phyloP scores from a whole-genome alignment of 1,284 basidiomycete species.

The Coniophora puteana region DNA sequence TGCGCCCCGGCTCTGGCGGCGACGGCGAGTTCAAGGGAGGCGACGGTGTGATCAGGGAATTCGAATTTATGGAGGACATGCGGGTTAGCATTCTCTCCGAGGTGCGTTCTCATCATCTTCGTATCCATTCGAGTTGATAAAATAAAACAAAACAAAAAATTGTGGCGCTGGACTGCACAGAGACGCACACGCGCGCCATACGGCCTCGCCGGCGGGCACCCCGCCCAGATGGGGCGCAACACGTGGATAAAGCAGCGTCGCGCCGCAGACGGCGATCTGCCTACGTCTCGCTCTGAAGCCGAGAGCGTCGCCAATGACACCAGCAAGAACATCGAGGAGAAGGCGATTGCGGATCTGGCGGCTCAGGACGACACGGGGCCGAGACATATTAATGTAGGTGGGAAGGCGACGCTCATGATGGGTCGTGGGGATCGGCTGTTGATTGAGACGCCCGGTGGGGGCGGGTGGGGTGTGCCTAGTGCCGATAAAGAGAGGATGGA shows the following conservation, averaged over 20 bases:
- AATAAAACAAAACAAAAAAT: no score
- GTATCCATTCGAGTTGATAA: not conserved
- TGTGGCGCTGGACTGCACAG: slow-evolving; percentile 31
- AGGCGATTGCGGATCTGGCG: no score
- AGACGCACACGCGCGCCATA: slow-evolving; percentile 88
- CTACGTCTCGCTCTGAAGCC: no score
- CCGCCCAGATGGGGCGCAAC: slow-evolving; percentile 78
- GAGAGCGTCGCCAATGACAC: no score
- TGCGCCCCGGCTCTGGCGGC: slow-evolving; percentile 78
- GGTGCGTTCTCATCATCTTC: slow-evolving; percentile 34
- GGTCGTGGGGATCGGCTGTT: slow-evolving; percentile 79
- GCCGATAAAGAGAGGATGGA: slow-evolving; percentile 26
- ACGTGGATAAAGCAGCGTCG: slow-evolving; percentile 85
- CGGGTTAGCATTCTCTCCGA: slow-evolving; percentile 88
- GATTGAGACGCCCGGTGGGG: slow-evolving; percentile 91
- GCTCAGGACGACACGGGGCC: slow-evolving; percentile 26
- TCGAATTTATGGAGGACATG: slow-evolving; percentile 85
- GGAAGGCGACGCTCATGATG: slow-evolving; percentile 88
- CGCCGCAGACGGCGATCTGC: slow-evolving; percentile 64
- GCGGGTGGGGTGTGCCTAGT: slow-evolving; percentile 74
- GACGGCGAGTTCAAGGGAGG: slow-evolving; percentile 79
- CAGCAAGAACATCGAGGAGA: slow-evolving; percentile 22
- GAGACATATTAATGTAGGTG: slow-evolving; percentile 85
- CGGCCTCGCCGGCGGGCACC: slow-evolving; percentile 83
- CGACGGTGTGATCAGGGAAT: slow-evolving; percentile 83